Evolutionary conservation across 768 basidiomycete species (phyloP).

Genomic region (Cyclocybe cylindracea): DNA sequence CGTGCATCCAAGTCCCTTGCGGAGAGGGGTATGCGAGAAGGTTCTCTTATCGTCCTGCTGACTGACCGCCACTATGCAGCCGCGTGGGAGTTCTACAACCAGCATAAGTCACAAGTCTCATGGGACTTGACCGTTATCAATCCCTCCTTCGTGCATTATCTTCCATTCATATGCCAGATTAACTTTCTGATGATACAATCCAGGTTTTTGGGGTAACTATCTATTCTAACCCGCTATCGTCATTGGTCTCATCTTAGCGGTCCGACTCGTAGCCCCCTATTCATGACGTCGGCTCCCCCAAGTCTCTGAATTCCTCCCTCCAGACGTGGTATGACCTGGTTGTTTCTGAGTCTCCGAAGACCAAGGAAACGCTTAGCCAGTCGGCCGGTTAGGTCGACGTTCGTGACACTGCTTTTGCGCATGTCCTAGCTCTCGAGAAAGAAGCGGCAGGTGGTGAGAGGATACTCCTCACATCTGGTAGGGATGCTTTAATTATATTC

Average conservation of each 20-base stretch:
- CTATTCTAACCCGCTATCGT: not conserved
- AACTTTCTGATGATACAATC: constrained; percentile 30
- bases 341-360: constrained; percentile 14
- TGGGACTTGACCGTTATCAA: constrained; percentile 9
- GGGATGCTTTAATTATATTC: not conserved
- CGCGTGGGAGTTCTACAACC: constrained; percentile 10
- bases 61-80: not conserved
- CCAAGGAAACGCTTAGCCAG: constrained; percentile 13
- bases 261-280: constrained; percentile 34
- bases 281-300: constrained; percentile 36
- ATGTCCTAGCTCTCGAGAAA: constrained; percentile 50
- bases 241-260: not conserved
- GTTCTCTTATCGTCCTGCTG: no score
- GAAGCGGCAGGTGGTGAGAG: constrained; percentile 56
- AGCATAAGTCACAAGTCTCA: not conserved
- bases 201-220: not conserved
- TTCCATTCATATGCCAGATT: not conserved
- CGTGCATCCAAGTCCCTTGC: constrained; percentile 62
- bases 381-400: constrained; percentile 46
- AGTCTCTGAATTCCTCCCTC: constrained; percentile 40
- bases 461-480: constrained; percentile 46
- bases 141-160: constrained; percentile 3
- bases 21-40: constrained; percentile 44
- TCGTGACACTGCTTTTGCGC: constrained; percentile 56
- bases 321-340: constrained; percentile 26